Evolutionary conservation across 1,139 yeast species (phyloP), one percentile per base, ranked within the genome.

Genomic region (Hyphopichia khmerensis): DNA sequence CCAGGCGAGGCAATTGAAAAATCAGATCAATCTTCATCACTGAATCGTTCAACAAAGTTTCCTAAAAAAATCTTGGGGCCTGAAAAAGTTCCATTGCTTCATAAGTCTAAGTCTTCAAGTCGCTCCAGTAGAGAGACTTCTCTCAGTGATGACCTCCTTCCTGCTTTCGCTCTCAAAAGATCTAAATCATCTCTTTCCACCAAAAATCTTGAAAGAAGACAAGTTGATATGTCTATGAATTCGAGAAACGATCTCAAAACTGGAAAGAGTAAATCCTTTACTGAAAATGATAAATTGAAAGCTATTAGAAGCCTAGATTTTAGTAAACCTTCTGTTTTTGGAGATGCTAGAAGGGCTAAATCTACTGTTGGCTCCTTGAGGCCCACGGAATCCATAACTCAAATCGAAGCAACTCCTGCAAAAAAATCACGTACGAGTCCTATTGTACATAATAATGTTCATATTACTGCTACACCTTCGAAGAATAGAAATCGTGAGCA

Each of bases 161-260:
- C 72, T 1, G 65, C 68, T 2, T 51, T 64, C 35, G 52, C 63
- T 26, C 53, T 75, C 17, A 69, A 67, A 37, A 56, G 79, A 40
- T 70, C 79, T 1, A 72, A 67, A 42, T 72, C 79, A 0, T 69
- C 63, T 41, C 58, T 76, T 46, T 68, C 74, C 3, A 60, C 79
- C 0, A 69, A 65, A 32, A 65, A 66, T 43, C 51, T 77, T 36
- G 69, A 73, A 32, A 69, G 71, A 46, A 55, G 81, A 38, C 77
- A 75, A 49, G 75, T 77, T n/a, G 81, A 77, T 41, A 62, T 77
- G 51, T 62, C 74, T 1, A 36, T 55, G 18, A 42, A 33, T 30
- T 32, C 43, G 34, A 50, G 39, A 40, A 26, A 23, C 10, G 34
- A 34, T 4, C 17, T 27, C 3, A 14, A 56, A 53, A 9, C 23